Percentiles rank a stretch among this genome's conserved stretches.
Conservation (phyloP, 2,329 filamentous ascomycete species). For the Epichloe gansuensis region DNA sequence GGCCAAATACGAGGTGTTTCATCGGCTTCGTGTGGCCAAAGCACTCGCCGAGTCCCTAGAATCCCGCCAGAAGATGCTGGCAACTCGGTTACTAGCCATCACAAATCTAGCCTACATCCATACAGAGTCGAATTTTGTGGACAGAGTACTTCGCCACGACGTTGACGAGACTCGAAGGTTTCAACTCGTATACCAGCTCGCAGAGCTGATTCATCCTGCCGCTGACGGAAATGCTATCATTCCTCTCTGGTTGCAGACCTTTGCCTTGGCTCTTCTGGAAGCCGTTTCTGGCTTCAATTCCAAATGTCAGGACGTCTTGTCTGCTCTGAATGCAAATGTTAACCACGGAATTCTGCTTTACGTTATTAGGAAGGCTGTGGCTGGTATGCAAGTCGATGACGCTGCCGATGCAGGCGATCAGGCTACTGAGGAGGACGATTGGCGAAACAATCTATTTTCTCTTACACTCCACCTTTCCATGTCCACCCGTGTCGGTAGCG, state of each 20-base stretch:
- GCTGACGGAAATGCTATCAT: constrained; percentile 55
- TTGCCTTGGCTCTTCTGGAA: constrained; percentile 71
- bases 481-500: constrained; percentile 61
- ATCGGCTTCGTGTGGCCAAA: constrained; percentile 72
- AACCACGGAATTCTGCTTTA: constrained; percentile 95
- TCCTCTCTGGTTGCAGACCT: constrained; percentile 67
- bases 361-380: constrained; percentile 79
- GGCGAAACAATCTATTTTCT: constrained; percentile 83
- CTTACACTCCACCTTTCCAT: constrained; percentile 71
- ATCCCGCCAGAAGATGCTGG: constrained; percentile 62
- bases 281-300: constrained; percentile 69
- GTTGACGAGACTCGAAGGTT: constrained; percentile 78
- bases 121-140: constrained; percentile 67
- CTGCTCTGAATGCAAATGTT: constrained; percentile 87
- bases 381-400: constrained; percentile 56
- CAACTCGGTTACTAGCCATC: constrained; percentile 73
- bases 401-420: constrained; percentile 42
- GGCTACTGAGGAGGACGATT: constrained; percentile 64
- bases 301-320: constrained; percentile 70
- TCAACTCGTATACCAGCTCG: constrained; percentile 84
- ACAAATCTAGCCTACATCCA: constrained; percentile 88
- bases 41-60: constrained; percentile 56
- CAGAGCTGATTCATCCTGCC: constrained; percentile 79
- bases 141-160: constrained; percentile 78
- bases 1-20: constrained; percentile 72